Evolutionary conservation across 345 rosid species (phyloP).

Genomic region (Arabis hirsuta): DNA sequence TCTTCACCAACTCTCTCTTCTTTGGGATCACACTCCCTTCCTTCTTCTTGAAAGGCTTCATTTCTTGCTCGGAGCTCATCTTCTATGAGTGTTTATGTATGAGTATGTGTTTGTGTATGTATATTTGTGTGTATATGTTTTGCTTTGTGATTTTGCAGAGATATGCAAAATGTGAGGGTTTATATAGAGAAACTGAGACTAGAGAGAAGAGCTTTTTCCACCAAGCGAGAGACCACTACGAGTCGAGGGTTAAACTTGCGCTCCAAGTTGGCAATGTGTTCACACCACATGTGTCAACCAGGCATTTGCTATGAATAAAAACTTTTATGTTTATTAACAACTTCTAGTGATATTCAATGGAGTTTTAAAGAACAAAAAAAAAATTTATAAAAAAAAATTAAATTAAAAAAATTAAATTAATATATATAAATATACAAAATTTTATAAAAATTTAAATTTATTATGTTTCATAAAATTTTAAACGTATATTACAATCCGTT

Average conservation of each 20-base stretch:
- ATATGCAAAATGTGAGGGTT: not conserved
- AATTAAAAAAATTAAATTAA: too few relatives aligned
- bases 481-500: too few relatives aligned
- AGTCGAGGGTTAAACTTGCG: not conserved
- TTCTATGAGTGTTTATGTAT: conserved; percentile 12
- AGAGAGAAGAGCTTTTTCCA: not conserved
- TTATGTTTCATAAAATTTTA: too few relatives aligned
- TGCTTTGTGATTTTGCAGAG: conserved; percentile 7
- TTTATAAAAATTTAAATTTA: too few relatives aligned
- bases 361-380: too few relatives aligned
- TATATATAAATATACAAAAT: too few relatives aligned
- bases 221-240: not conserved
- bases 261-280: not conserved
- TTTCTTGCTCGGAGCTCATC: conserved; percentile 2
- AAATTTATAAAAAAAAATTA: too few relatives aligned
- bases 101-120: not conserved
- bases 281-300: conserved; percentile 18
- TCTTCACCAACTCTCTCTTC: conserved; percentile 54
- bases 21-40: conserved; percentile 50
- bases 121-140: not conserved
- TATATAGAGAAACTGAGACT: conserved; percentile 11
- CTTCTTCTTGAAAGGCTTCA: conserved; percentile 45
- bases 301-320: not conserved
- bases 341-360: not conserved
- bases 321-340: not conserved